phyloP scores from a whole-genome alignment of 768 basidiomycete species.

The Kwoniella europaea region DNA sequence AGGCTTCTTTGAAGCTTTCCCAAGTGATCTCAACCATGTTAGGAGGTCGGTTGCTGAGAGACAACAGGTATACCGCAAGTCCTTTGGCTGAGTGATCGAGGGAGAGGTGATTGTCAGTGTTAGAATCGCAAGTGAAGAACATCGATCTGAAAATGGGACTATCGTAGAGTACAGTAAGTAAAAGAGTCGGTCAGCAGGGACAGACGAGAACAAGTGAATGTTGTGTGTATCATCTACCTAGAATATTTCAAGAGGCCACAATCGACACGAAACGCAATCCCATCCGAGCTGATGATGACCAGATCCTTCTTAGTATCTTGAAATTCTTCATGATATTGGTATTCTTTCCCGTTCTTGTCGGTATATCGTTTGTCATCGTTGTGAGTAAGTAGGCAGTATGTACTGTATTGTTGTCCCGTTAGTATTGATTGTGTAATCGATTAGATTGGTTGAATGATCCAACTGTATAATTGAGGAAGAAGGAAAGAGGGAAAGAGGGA shows the following conservation, averaged over 20 bases:
- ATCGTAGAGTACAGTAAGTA: background rate
- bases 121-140: slow-evolving; percentile 3
- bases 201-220: background rate
- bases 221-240: background rate
- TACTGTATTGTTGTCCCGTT: background rate
- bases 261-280: background rate
- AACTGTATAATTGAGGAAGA: too few relatives aligned
- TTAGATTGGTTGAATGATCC: too few relatives aligned
- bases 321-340: background rate
- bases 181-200: background rate
- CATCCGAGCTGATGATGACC: slow-evolving; percentile 1
- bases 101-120: background rate
- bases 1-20: background rate
- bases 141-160: background rate
- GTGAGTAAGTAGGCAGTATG: background rate
- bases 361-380: background rate
- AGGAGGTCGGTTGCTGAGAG: background rate
- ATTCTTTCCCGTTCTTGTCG: background rate
- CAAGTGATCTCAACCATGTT: background rate
- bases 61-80: background rate
- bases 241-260: background rate
- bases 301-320: background rate
- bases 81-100: background rate
- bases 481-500: too few relatives aligned
- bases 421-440: too few relatives aligned